Evolutionary conservation across 352 stramenopile species (phyloP), one percentile per base, ranked within the genome.

Genomic region (Elongisporangium undulatum): DNA sequence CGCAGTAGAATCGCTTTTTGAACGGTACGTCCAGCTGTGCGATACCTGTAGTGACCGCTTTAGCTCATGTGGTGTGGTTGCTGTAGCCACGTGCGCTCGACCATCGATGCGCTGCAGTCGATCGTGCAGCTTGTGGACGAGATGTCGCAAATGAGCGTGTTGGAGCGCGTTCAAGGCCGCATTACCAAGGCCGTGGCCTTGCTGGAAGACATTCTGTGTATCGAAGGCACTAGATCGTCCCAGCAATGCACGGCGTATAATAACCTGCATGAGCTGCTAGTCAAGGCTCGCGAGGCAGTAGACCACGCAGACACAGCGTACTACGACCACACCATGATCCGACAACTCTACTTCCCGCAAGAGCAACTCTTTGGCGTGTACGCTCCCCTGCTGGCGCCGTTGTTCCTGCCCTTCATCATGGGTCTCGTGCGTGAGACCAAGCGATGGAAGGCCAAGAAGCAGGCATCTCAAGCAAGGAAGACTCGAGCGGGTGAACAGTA

Each of bases 251-350:
- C 54, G 5, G 61, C 68, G 4, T 38, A n/a, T 15, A 60, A 57
- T 13, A 58, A 83, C 24, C 41, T 83, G 2, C 53, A 24, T 23
- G 61, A 50, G 49, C 53, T 79, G 23, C 26, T 86, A 38, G 59
- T 52, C 1, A 71, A 82, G 58, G 75, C 66, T 53, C 75, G 78
- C 39, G 58, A 84, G 58, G 78, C 78, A 6, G 71, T 71, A 5
- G 66, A 81, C 9, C 64, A 85, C 16, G 73, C 79, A 5, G 69
- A 89, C 52, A 67, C 70, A 4, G 79, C 77, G 48, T 86, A 89
- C 61, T 85, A 82, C 53, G 79, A 89, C 60, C 77, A 81, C 62
- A 87, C 79, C 23, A 89, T 89, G 79, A 85, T 86, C 61, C 79
- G 76, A 2, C 79, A 89, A 56, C 67, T 89, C 34, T 89, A 89